Percentiles rank a stretch among this genome's conserved stretches.
Conservation (phyloP, 352 stramenopile genomes). For the Detonula confervacea region DNA sequence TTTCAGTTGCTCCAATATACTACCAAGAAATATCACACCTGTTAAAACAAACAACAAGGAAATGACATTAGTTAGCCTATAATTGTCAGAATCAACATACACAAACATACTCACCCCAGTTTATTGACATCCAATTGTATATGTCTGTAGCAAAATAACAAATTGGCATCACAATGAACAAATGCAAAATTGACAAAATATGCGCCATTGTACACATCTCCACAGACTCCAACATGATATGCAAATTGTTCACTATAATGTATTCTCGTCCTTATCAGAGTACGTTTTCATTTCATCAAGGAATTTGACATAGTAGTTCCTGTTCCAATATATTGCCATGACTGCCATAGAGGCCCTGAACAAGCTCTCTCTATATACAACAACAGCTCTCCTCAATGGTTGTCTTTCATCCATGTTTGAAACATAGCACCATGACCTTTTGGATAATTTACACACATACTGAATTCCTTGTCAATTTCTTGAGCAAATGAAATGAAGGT, state of each 20-base stretch:
- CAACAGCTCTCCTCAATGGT: slow-evolving; percentile 1
- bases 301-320: neutral
- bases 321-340: slow-evolving; percentile 1
- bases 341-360: neutral
- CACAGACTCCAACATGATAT: no score
- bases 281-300: neutral
- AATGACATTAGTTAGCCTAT: no score
- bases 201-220: no score
- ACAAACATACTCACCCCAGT: no score
- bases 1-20: neutral
- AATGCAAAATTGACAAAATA: neutral
- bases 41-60: no score
- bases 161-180: neutral
- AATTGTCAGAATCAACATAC: no score
- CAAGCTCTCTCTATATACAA: slow-evolving; percentile 7
- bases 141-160: neutral
- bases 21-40: no score
- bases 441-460: slow-evolving; percentile 9
- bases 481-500: neutral
- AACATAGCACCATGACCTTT: slow-evolving; percentile 12
- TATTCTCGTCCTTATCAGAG: neutral
- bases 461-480: slow-evolving; percentile 17
- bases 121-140: no score
- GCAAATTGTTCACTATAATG: no score
- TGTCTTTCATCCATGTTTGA: neutral